phyloP scores from a whole-genome alignment of 192 early-diverging fungal species.

The Coemansia sp. region DNA sequence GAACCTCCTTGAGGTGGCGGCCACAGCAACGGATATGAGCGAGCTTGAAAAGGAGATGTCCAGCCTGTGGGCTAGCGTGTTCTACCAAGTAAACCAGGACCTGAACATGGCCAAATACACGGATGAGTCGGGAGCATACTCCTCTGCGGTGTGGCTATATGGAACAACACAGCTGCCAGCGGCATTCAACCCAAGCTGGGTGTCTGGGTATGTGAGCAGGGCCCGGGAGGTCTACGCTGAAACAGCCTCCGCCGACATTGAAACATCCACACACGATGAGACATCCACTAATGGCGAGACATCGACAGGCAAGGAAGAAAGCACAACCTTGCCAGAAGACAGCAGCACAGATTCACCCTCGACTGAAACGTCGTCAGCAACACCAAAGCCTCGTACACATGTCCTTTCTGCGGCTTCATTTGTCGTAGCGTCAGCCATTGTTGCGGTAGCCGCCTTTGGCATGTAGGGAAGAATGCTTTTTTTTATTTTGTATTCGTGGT shows the following conservation, averaged over 20 bases:
- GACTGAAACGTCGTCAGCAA: neutral
- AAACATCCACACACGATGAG: neutral
- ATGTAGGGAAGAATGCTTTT: neutral
- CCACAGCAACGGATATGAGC: constrained; percentile 25
- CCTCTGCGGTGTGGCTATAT: constrained; percentile 33
- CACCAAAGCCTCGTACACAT: neutral
- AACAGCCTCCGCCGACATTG: neutral
- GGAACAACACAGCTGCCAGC: constrained; percentile 35
- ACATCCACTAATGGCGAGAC: neutral
- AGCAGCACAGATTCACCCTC: neutral
- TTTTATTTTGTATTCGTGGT: neutral
- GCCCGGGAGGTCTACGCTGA: constrained; percentile 11
- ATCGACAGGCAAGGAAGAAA: neutral
- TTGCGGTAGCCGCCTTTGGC: neutral
- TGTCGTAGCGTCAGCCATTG: neutral
- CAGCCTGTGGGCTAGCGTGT: constrained; percentile 32
- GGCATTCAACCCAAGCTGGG: constrained; percentile 21
- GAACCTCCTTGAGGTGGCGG: constrained; percentile 22
- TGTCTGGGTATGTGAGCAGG: constrained; percentile 17
- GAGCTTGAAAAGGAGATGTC: constrained; percentile 15
- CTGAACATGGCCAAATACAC: constrained; percentile 12
- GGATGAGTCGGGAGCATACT: constrained; percentile 15
- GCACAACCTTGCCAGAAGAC: neutral
- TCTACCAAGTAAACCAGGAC: constrained; percentile 36
- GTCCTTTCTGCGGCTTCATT: neutral